Evolutionary conservation across 179 eudicot species (phyloP), one percentile per base, ranked within the genome.

Genomic region (Spinacia oleracea): DNA sequence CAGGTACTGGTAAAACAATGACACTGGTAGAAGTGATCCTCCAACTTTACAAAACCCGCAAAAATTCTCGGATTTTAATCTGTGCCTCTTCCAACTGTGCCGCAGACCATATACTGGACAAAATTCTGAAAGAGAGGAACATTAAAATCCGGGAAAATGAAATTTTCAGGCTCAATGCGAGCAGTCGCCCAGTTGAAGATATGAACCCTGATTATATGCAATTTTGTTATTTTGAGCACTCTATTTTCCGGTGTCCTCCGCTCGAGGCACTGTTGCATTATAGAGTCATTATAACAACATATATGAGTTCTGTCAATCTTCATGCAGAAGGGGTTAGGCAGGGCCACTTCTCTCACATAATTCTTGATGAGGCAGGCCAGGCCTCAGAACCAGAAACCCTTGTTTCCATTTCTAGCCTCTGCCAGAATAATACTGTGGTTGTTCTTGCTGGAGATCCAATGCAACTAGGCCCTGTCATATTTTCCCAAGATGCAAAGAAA

Each of bases 381-480:
- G 99, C 99, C 78, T 93, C 99, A 6, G 99, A 96, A 87, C 98
- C 99, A 1, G 99, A 96, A 81, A 89, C 98, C 40, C 92, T 96
- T 92, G 83, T 96, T 81, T 98, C 99, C 35, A 76, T 96, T 9
- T 89, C 98, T 42, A 83, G 88, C 66, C 90, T 93, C 77, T 84
- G 85, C 68, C 64, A 42, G 15, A 80, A 81, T 42, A 75, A 78
- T 29, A 89, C 98, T 0, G 92, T 90, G 42, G 87, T 93, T 71
- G 96, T 91, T 79, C 96, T 96, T 76, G 98, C 99, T 59, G 99
- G 98, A 53, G 99, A 96, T 70, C 99, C 98, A 0, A 81, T 84
- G 89, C 99, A 96, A 75, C 84, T 96, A 7, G 99, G 99, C 43
- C 99, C 98, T 6, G 96, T 96, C 40, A 78, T 96, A 40, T 87